Base-by-base conservation (phyloP, 2,329 filamentous ascomycete species). In the Ascochyta rabiei region DNA sequence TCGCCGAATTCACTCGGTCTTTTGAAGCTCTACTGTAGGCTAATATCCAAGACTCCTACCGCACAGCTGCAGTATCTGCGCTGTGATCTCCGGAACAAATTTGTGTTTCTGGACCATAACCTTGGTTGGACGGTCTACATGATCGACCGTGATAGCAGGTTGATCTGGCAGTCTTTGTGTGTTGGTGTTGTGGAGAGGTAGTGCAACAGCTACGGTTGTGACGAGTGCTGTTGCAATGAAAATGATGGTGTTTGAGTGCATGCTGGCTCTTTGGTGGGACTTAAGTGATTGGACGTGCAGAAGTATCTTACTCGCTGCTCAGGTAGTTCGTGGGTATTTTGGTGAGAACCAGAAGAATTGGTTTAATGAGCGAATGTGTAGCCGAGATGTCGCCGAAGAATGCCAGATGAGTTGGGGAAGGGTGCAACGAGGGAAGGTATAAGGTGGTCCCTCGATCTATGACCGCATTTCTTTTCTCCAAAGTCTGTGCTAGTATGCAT, bases 151-250 rank as follows among this genome's bases (percentile, higher is more conserved):
- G 6, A 37, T 16, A 4, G 53, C 48, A 15, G 53, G 53, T 10
- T 42, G 53, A 18, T 56, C 44, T 6, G 53, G 53, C 7, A 56
- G 43, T 40, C 53, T 31, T 37, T 56, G 48, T 7, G 39, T 52
- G 4, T 56, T 56, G 38, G 53, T 48, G 23, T 52, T 10, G 44
- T 56, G 53, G 12, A 56, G 53, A 31, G 53, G 34, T 10, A 52
- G 34, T n/a, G 53, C 43, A 4, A 4, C 12, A 8, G 48, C 48
- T 1, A 39, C 6, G 21, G 18, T 3, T 28, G 18, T 19, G 18
- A 33, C 9, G 6, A 39, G 19, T 12, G n/a, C 12, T 21, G 23
- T 33, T n/a, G 31, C 12, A 6, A 16, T 23, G 13, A 46, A 0
- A 4, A 46, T 3, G 4, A 55, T 31, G 12, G 8, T 13, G 18